A percentile compares a stretch with the other conserved stretches of the same genome.
Conservation (phyloP, 2,329 filamentous ascomycete genomes). For the Capronia coronata region DNA sequence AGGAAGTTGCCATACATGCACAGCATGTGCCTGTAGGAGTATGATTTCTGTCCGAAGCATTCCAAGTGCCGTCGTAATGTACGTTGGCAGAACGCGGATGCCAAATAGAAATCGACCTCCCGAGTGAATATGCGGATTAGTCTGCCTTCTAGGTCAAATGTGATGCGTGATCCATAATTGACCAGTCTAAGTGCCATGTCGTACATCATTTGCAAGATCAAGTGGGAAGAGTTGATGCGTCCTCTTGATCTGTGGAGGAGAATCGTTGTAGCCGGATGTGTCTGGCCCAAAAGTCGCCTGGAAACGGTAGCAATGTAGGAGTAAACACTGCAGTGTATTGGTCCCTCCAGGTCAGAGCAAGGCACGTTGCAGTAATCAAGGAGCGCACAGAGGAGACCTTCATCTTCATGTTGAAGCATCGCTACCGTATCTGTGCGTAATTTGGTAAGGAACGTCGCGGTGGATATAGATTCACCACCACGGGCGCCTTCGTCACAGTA, state of each 20-base stretch:
- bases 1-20: neutral
- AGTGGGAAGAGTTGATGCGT: neutral
- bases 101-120: neutral
- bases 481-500: no score
- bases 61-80: neutral
- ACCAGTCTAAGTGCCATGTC: conserved; percentile 1
- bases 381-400: neutral
- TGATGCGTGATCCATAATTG: neutral
- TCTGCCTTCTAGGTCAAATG: neutral
- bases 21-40: neutral
- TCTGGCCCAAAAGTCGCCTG: conserved; percentile 1
- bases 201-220: conserved; percentile 1
- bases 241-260: neutral
- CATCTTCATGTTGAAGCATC: neutral
- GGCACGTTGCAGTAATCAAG: neutral
- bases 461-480: no score
- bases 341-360: neutral
- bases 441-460: neutral
- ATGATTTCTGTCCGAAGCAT: neutral
- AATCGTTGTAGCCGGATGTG: conserved; percentile 9
- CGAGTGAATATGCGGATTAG: neutral
- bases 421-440: neutral
- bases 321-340: neutral
- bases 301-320: conserved; percentile 3
- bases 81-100: neutral